phyloP scores from a whole-genome alignment of 805 yeast species.

The Yarrowia divulgata region DNA sequence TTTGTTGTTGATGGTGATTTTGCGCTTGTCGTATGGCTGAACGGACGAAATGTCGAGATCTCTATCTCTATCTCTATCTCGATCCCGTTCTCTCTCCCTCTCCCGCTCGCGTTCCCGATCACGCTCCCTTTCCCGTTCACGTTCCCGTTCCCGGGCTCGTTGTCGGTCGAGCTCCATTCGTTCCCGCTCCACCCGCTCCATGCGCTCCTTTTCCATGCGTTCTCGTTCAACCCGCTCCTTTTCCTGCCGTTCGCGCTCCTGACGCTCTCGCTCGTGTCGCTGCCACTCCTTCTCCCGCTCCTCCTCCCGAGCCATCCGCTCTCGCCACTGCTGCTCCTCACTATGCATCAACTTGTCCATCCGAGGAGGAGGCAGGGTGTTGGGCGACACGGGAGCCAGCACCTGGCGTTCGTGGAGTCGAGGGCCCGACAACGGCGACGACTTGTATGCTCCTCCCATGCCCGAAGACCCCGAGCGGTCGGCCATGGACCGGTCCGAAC shows the following conservation, averaged over 20 bases:
- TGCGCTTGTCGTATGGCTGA: conserved; percentile 45
- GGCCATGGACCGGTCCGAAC: conserved; percentile 24
- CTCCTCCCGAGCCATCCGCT: conserved; percentile 22
- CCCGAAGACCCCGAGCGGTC: conserved; percentile 17
- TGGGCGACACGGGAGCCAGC: conserved; percentile 18
- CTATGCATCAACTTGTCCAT: conserved; percentile 20
- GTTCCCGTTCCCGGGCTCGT: conserved; percentile 2
- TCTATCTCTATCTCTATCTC: conserved; percentile 11
- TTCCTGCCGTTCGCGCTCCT: conserved; percentile 25
- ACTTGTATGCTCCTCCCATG: conserved; percentile 18
- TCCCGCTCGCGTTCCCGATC: conserved; percentile 16
- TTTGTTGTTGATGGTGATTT: conserved; percentile 61
- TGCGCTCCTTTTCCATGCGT: conserved; percentile 25
- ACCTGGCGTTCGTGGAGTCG: conserved; percentile 20
- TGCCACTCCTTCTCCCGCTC: conserved; percentile 12
- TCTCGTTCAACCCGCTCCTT: conserved; percentile 12
- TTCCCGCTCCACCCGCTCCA: conserved; percentile 14
- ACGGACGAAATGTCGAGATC: conserved; percentile 18
- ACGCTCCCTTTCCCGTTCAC: not conserved
- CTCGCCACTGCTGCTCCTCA: conserved; percentile 34
- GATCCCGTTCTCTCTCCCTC: conserved; percentile 1
- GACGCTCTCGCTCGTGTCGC: conserved; percentile 7
- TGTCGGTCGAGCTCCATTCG: conserved; percentile 18
- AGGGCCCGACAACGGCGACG: conserved; percentile 28
- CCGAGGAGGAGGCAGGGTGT: conserved; percentile 27